Conservation (phyloP, 1,284 basidiomycete genomes). For the Ustilago loliicola region DNA sequence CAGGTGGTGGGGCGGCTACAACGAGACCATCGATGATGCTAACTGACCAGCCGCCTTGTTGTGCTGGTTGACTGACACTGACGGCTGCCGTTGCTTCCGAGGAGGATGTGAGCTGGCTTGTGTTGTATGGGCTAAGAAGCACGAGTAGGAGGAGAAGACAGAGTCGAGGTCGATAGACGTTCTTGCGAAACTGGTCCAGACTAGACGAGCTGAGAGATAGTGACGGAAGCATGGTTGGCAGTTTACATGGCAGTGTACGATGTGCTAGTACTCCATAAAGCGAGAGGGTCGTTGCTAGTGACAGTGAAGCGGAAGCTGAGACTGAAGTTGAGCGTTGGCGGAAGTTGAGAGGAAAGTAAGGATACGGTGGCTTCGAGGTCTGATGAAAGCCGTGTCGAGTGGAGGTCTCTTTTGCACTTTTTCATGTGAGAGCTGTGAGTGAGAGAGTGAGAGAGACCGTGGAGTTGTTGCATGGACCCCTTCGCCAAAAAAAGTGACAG, state of each 20-base stretch:
- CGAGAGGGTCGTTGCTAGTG: too few species aligned
- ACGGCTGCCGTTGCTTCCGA: background rate
- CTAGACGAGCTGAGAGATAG: slow-evolving; percentile 40
- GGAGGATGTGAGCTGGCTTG: slow-evolving; percentile 32
- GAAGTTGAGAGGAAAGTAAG: background rate
- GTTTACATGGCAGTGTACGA: slow-evolving; percentile 16
- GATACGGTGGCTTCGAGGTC: background rate
- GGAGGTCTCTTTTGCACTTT: background rate
- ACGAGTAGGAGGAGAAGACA: slow-evolving; percentile 51
- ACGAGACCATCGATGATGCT: slow-evolving; percentile 49
- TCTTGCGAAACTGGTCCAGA: slow-evolving; percentile 51
- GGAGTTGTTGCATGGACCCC: background rate
- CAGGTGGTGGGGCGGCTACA: slow-evolving; percentile 31
- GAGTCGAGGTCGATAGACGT: slow-evolving; percentile 55
- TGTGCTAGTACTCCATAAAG: too few species aligned
- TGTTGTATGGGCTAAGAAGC: slow-evolving; percentile 46
- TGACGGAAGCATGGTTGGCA: slow-evolving; percentile 33
- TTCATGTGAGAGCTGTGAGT: background rate
- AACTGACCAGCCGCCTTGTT: slow-evolving; percentile 33
- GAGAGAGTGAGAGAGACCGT: too few species aligned
- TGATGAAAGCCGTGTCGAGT: background rate
- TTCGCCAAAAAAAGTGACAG: background rate
- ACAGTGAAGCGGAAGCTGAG: background rate
- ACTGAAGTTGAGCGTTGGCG: background rate
- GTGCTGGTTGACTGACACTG: slow-evolving; percentile 37